Base-by-base conservation (phyloP, 2,329 filamentous ascomycete genomes). In the Leptographium flavum region DNA sequence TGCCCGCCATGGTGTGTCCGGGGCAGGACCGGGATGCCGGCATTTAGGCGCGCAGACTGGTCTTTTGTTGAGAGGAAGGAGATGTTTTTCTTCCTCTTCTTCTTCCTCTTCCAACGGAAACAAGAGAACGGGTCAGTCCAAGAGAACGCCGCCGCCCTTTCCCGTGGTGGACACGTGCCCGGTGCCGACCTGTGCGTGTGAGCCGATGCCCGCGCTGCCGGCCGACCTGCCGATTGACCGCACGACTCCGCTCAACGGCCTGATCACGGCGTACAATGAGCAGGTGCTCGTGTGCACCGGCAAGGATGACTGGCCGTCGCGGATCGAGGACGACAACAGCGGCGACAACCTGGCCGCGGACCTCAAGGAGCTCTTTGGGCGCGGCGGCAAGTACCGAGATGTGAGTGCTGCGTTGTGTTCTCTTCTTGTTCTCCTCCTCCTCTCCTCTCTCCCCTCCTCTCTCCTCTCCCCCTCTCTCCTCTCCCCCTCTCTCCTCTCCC, bases 221-320 rank as follows among this genome's bases (percentile, higher is more conserved):
- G 64, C 71, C 8, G 79, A 75, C 4, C 69, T 93, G 15, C 75
- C 80, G 21, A 88, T 95, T 44, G 87, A 95, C 57, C 70, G 73
- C 54, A 71, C 75, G 49, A 74, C 74, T 33, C 69, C 73, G 17
- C 66, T 95, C 37, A 81, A 83, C 57, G 84, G 84, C 13, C 81
- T 83, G 6, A 88, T 94, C 64, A 70, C 82, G 2, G 68, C 72
- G 1, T 94, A 94, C 58, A 71, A 79, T 1, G 81, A 93, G 61
- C 87, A 95, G 54, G 74, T 95, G 4, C 63, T 96, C 10, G 70
- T 95, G 14, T 88, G 83, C 50, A 94, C 87, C 0, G 87, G 86
- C 5, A 76, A 78, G 49, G 65, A 71, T 27, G 84, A 94, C 63
- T 95, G 88, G 88, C 68, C 71, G 25, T 88, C 83, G 56, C 75